Percentiles rank a stretch among this genome's conserved stretches.
phyloP scores from a whole-genome alignment of 306 rosid species.

The Cucurbita moschata region DNA sequence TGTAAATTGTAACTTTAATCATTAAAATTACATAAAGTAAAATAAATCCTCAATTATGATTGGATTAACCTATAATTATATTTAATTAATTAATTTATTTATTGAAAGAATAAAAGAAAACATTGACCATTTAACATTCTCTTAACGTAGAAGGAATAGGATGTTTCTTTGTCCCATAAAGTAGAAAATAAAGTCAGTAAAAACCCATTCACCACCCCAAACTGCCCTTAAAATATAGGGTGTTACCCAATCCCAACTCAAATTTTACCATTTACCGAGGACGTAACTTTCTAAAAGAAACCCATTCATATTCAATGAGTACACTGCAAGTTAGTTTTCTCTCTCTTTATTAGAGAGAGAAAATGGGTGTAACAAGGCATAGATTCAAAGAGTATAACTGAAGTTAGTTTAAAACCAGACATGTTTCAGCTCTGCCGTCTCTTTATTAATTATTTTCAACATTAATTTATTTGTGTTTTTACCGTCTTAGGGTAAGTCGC shows the following conservation, averaged over 20 bases:
- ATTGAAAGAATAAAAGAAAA: neutral
- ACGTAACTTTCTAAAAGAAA: neutral
- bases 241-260: neutral
- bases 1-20: neutral
- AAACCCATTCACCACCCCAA: neutral
- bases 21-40: neutral
- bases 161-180: neutral
- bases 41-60: no score
- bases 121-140: neutral
- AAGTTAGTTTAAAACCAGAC: neutral
- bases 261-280: no score
- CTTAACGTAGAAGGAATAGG: neutral
- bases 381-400: constrained; percentile 4
- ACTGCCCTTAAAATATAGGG: neutral
- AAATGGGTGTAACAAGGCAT: neutral
- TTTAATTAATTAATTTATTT: neutral
- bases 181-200: neutral
- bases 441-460: neutral
- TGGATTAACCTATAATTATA: no score
- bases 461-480: neutral
- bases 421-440: neutral
- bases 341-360: neutral
- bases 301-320: neutral
- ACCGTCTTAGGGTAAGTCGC: neutral
- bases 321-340: neutral